phyloP scores from a whole-genome alignment of 2,329 filamentous ascomycete genomes.

The Lasiodiplodia citricola region DNA sequence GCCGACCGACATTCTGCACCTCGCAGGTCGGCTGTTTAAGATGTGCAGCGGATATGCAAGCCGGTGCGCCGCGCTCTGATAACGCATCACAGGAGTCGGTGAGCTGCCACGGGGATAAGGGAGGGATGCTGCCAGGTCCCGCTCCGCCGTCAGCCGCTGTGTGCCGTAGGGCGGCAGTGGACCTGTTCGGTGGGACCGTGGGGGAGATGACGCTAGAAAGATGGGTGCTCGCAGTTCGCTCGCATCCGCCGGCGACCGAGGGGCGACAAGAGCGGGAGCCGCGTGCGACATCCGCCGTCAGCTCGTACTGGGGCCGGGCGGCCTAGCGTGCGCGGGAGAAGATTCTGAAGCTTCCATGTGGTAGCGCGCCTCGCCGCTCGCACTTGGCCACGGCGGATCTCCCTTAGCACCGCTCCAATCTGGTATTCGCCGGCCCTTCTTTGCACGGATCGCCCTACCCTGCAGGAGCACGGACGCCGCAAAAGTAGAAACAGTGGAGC shows the following conservation, averaged over 20 bases:
- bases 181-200: constrained; percentile 12
- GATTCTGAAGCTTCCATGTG: constrained; percentile 22
- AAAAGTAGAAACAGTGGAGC: constrained; percentile 27
- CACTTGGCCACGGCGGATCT: constrained; percentile 23
- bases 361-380: constrained; percentile 14
- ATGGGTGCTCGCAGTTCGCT: constrained; percentile 1
- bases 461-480: constrained; percentile 25
- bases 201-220: constrained; percentile 19
- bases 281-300: constrained; percentile 12
- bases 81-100: constrained; percentile 15
- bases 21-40: constrained; percentile 14
- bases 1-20: constrained; percentile 21
- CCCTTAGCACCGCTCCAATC: constrained; percentile 15
- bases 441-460: constrained; percentile 25
- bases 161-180: constrained; percentile 16
- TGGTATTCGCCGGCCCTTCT: constrained; percentile 12
- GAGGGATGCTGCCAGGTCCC: not conserved
- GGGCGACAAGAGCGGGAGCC: not conserved
- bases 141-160: not conserved
- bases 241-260: constrained; percentile 8
- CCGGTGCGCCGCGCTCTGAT: constrained; percentile 20
- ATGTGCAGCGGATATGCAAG: constrained; percentile 20
- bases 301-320: constrained; percentile 13
- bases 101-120: not conserved
- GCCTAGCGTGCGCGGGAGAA: constrained; percentile 20